Percentiles rank a stretch among this genome's conserved stretches.
phyloP scores from a whole-genome alignment of 177 flowering plant genomes.

The Vitis hybrid region DNA sequence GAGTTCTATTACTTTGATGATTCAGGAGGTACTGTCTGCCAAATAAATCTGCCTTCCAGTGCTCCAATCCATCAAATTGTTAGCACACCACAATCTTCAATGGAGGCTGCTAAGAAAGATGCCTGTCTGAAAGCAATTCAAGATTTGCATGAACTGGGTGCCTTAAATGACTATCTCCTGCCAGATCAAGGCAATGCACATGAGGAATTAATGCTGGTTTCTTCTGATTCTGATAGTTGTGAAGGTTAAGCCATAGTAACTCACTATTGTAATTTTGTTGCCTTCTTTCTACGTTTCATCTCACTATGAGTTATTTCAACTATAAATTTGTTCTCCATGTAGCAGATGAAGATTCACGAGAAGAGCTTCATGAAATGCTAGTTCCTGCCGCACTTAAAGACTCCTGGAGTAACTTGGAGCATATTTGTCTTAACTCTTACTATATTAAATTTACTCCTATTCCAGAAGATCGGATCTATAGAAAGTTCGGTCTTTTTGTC shows the following conservation, averaged over 20 bases:
- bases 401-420: constrained; percentile 46
- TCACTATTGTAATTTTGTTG: neutral
- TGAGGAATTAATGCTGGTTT: constrained; percentile 17
- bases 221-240: constrained; percentile 34
- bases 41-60: constrained; percentile 73
- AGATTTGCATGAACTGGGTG: constrained; percentile 74
- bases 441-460: constrained; percentile 55
- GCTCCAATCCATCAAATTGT: constrained; percentile 70
- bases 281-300: neutral
- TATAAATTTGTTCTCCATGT: constrained; percentile 11
- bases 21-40: constrained; percentile 61
- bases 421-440: constrained; percentile 48
- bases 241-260: constrained; percentile 43
- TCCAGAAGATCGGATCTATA: constrained; percentile 78
- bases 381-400: constrained; percentile 66
- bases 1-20: constrained; percentile 70
- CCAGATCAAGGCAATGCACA: constrained; percentile 44
- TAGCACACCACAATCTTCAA: constrained; percentile 62
- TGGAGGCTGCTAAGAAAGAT: constrained; percentile 74
- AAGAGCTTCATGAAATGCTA: constrained; percentile 80
- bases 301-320: neutral
- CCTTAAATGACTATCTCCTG: constrained; percentile 72
- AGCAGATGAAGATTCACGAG: constrained; percentile 56
- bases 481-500: constrained; percentile 74
- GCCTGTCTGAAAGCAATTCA: constrained; percentile 84